Base-by-base conservation (phyloP, 2,329 filamentous ascomycete species). In the Fusarium praegraminearum region DNA sequence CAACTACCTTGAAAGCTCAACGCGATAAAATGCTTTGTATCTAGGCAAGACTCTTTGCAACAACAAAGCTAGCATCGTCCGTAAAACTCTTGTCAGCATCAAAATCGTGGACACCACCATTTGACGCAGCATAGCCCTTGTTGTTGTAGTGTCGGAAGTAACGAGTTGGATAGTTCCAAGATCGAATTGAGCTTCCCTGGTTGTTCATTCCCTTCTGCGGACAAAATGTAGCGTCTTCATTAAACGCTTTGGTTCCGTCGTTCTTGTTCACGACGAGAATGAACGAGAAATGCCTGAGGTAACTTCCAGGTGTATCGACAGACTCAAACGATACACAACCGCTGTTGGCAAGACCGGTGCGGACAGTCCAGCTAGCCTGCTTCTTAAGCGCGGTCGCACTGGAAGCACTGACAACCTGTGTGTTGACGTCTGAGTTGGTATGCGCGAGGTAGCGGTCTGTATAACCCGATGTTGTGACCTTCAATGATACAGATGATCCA, bases 111-210 rank as follows among this genome's bases (percentile, higher is more conserved):
- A 67, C 65, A 30, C 65, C 65, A 0, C 65, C 65, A 7, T 67
- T 51, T 2, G 58, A 53, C 11, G 58, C 22, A 38, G 16, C 40
- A 18, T 65, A 67, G 0, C 59, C 58, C 3, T 22, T 18, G 16
- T 67, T 60, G 4, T 59, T 33, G 13, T 55, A 67, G 7, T 67
- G 65, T 5, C 65, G 40, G 12, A 67, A 35, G 12, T 67, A 67
- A 2, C 65, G 45, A 1, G 65, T 69, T 2, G 65, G 65, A 24
- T 67, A 67, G 11, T 45, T 68, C 65, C 65, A 67, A 7, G 65
- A 68, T 20, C 65, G 44, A 4, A 67, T 24, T 0, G 58, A 50
- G 7, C 9, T 67, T 12, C 65, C 65, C 3, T 58, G 18, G 0
- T 43, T 60, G 10, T 40, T 67, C 7, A 67, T 22, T 1, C 65